Evolutionary conservation across 2,329 filamentous ascomycete genomes (phyloP), one percentile per base, ranked within the genome.

Genomic region (Diplodia corticola): DNA sequence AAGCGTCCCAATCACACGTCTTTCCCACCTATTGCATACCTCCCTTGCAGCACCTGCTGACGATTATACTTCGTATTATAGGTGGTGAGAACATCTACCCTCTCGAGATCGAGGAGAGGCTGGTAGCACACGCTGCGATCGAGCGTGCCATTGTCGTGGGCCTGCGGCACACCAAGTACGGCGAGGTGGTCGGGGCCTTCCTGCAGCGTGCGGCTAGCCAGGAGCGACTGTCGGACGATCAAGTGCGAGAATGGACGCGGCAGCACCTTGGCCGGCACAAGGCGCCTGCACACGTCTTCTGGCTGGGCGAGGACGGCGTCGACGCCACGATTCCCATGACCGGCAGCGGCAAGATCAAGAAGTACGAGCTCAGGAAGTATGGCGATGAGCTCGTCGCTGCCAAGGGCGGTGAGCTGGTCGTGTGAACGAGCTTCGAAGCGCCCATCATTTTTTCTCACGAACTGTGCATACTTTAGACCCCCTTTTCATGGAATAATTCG

Each of bases 201-300:
- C 76, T 90, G 13, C 63, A 71, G 4, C 72, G 54, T 67, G 69
- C 2, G 65, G 26, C 20, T 7, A 46, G 37, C 67, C 2, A 57
- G 13, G 65, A 69, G 6, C 75, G 73, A 57, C 76, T 73, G 1
- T 65, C 53, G 9, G 69, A 78, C 7, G 74, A 77, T 10, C 75
- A 75, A 28, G 70, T 80, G 2, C 74, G 75, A 64, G 70, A 64
- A 12, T 80, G 78, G 78, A 76, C 76, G 2, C 73, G 76, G 57
- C 70, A 77, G 59, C 73, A 74, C 4, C 66, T 80, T 33, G 78
- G 78, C 1, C 68, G 78, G 46, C 79, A 80, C 64, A 81, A 81
- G 70, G 87, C 89, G 3, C 91, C 91, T 0, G 81, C 85, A 9
- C 85, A 92, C 75, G 75, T 93, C n/a, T 93, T 93, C 74, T 92